Evolutionary conservation across 331 rosid species (phyloP), one percentile per base, ranked within the genome.

Genomic region (Prunus yedoensis): DNA sequence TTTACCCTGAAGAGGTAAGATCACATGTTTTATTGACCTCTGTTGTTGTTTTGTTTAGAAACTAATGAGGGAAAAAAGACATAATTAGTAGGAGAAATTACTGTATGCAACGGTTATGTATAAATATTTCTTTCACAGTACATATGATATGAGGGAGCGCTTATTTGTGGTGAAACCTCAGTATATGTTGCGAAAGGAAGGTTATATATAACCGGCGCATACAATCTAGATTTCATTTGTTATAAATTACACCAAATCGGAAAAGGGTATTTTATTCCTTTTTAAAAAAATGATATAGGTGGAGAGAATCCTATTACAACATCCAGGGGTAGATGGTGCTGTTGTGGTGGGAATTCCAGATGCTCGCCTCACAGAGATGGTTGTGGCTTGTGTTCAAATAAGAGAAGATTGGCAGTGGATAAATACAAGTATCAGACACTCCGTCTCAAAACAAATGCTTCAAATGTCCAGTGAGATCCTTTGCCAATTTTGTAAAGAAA

Each of bases 1-100:
- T 94, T 80, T 94, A 89, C 75, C 97, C 97, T 5, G 99, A 94
- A 88, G 97, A 94, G 96, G 97, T 90, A 76, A 6, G 43, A 65
- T 67, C 1, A 30, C 10, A 30, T 2, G 8, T 1, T 12, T 62
- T 20, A 10, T 32, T 70, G 63, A 51, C 51, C 66, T 38, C 2
- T 38, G 43, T 38, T 6, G 9, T 38, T 38, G 43, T 38, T 38
- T 38, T 38, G 43, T 38, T 38, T 8, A 38, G 9, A 38, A 38
- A 38, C 43, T 38, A 38, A 6, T 6, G 43, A 38, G 41, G 41
- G 8, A 5, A 35, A 35, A 35, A 35, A 5, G 41, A 35, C 41
- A 35, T 5, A 35, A 35, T 5, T 35, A 5, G 43, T 38, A 38
- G 9, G 1, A 38, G 43, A 38, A 38, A 38, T 38, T 7, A 38